Percentiles rank a stretch among this genome's conserved stretches.
These are phyloP conservation scores for Cupressus sempervirens DNA, from an alignment of 75 land plant species.

Conservation along the genomic window DNA sequence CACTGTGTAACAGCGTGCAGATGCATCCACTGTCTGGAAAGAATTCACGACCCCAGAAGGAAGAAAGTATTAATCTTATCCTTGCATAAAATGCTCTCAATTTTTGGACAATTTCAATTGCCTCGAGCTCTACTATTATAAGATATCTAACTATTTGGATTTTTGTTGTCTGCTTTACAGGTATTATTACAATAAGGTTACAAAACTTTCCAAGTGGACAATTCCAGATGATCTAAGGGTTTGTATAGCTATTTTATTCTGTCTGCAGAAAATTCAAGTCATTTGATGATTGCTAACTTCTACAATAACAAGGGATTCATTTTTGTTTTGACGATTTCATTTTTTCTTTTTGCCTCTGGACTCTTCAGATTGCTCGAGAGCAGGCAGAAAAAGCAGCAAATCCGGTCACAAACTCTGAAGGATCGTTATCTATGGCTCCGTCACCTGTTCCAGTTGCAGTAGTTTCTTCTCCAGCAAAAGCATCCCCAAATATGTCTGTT, in stretches of 20 bases:
- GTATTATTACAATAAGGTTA: constrained; percentile 92
- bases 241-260: constrained; percentile 5
- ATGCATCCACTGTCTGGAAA: constrained; percentile 97
- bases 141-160: not conserved
- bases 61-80: constrained; percentile 53
- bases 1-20: constrained; percentile 70
- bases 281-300: constrained; percentile 1
- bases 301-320: not conserved
- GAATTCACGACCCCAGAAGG: constrained; percentile 88
- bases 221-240: constrained; percentile 97
- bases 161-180: constrained; percentile 33
- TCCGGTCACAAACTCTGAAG: not conserved
- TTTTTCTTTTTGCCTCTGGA: not conserved
- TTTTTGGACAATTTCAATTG: not conserved
- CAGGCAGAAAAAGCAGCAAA: constrained; percentile 46
- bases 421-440: constrained; percentile 1
- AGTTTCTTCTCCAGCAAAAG: constrained; percentile 11
- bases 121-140: not conserved
- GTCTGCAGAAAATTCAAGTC: not conserved
- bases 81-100: not conserved
- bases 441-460: constrained; percentile 11
- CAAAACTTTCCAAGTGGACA: constrained; percentile 91
- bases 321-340: not conserved
- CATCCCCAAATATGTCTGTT: constrained; percentile 22
- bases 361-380: constrained; percentile 78